Evolutionary conservation across 2,329 filamentous ascomycete species (phyloP), one percentile per base, ranked within the genome.

Genomic region (Hymenoscyphus linearis): DNA sequence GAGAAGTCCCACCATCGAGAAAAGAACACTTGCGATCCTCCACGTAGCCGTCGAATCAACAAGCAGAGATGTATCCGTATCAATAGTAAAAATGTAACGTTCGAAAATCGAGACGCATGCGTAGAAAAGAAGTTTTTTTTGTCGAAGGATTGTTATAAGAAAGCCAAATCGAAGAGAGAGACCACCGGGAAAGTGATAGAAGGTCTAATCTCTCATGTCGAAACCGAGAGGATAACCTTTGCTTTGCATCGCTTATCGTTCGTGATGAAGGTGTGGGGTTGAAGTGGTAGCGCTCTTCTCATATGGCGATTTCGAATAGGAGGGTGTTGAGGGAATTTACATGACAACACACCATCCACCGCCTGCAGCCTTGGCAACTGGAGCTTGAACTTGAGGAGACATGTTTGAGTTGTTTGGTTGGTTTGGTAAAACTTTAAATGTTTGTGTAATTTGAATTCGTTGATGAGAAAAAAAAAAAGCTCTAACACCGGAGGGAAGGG

Each of bases 321-420:
- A 22, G 18, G 44, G 18, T 50, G 44, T 25, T 53, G 27, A 18
- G 26, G 26, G 52, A 18, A 34, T 34, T 53, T 53, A 53, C 52
- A 53, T 53, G 52, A 53, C 26, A 53, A 53, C 52, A 34, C 52
- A 53, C 26, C 25, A 53, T 53, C 52, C 52, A 53, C 52, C 26
- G 27, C 52, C 52, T 27, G 52, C 52, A 34, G 52, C 52, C 52
- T 53, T 53, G 52, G 26, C 52, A 53, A 53, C 52, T 53, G 52
- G 52, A 53, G 52, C 52, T 53, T 53, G 52, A n/a, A 31, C 7
- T 53, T 53, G 52, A 53, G 52, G 52, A 53, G 52, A 16, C 52
- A 53, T 53, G 13, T 34, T 53, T 22, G 22, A n/a, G 52, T 53
- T 53, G 52, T 31, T 53, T 22, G 27, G 25, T 53, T 22, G 50